Conservation (phyloP, 1,284 basidiomycete genomes). For the Gastroboletus turbinatus region DNA sequence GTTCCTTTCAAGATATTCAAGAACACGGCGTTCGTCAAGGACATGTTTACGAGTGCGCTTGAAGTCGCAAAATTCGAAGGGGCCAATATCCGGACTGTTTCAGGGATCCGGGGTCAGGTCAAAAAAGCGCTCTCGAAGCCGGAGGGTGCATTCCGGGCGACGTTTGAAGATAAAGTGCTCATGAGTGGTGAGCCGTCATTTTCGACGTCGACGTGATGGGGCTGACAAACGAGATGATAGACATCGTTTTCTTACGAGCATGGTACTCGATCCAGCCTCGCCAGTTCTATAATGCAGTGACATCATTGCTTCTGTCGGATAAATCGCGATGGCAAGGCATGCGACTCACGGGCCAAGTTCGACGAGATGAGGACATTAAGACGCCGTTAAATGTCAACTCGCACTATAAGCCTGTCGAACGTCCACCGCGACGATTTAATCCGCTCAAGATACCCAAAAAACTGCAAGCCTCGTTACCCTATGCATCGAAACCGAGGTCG, state of each 20-base stretch:
- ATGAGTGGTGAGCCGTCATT: slow-evolving; percentile 76
- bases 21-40: slow-evolving; percentile 97
- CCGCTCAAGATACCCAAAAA: slow-evolving; percentile 87
- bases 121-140: slow-evolving; percentile 95
- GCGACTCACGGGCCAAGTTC: slow-evolving; percentile 92
- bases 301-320: slow-evolving; percentile 81
- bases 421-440: slow-evolving; percentile 87
- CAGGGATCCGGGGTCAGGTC: slow-evolving; percentile 93
- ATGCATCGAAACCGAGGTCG: slow-evolving; percentile 88
- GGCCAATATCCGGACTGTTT: slow-evolving; percentile 92
- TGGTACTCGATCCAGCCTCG: slow-evolving; percentile 97
- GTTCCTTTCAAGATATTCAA: slow-evolving; percentile 97
- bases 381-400: slow-evolving; percentile 86
- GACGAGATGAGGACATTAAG: slow-evolving; percentile 80
- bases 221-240: slow-evolving; percentile 40
- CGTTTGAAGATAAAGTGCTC: slow-evolving; percentile 97
- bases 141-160: slow-evolving; percentile 93
- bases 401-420: slow-evolving; percentile 82
- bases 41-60: slow-evolving; percentile 92
- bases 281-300: slow-evolving; percentile 96
- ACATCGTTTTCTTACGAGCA: slow-evolving; percentile 93
- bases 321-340: slow-evolving; percentile 87
- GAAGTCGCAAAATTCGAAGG: slow-evolving; percentile 99
- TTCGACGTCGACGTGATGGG: not conserved
- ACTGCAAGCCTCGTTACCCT: slow-evolving; percentile 88